Base-by-base conservation (phyloP, 2,329 filamentous ascomycete species). In the Hypoxylon sp. region DNA sequence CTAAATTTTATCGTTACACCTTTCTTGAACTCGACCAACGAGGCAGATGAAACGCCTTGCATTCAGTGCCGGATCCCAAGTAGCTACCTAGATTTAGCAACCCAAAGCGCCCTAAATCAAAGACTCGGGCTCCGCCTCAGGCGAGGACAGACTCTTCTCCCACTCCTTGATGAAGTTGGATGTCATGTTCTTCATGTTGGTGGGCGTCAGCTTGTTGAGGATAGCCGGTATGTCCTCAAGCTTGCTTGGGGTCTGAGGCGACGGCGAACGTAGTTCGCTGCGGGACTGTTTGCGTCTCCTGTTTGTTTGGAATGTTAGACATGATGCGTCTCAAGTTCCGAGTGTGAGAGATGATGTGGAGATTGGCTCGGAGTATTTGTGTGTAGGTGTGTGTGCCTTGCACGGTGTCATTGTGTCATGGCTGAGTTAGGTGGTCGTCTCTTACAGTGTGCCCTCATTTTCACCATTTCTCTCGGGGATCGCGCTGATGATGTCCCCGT, bases 101-200 rank as follows among this genome's bases (percentile, higher is more conserved):
- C 4, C 43, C 11, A 15, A 20, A 15, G 15, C 13, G 6, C 44
- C 6, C 17, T 48, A 48, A n/a, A 48, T 48, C 15, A 48, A 17
- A 48, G 44, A 48, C 24, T 48, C 44, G 24, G 44, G 4, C 6
- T 46, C 43, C 13, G 74, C 75, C 3, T 77, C 72, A 0, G 84
- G 80, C 32, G 87, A 82, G 1, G 85, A 87, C 13, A 94, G 80
- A 68, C 87, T 91, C 76, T 88, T 92, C 80, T 98, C 94, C 92
- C 93, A 97, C 74, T 97, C 93, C 68, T 89, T 91, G 87, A 97
- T 93, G 59, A 97, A 83, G 65, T 90, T 91, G 34, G 89, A 91
- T n/a, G 94, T 92, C 0, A 92, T 94, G 37, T 88, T 86, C 75
- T 93, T 92, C 70, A 97, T 80, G 71, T 92, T 93, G 69, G 88